A percentile compares a stretch with the other conserved stretches of the same genome.
Conservation (phyloP, 2,329 filamentous ascomycete genomes). For the Blastomyces gilchristii region DNA sequence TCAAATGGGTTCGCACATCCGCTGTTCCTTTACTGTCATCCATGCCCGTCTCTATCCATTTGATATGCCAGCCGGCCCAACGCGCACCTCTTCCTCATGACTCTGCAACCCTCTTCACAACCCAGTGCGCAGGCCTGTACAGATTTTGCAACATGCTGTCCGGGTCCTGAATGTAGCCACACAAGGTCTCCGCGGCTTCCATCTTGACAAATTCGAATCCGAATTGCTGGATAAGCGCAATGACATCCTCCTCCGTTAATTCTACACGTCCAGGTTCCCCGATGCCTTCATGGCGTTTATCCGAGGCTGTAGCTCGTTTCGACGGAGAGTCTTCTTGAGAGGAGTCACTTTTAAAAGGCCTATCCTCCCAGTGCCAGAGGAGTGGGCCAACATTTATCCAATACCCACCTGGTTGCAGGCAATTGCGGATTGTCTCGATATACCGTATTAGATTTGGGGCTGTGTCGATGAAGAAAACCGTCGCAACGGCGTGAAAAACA, state of each 20-base stretch:
- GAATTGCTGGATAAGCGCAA: conserved; percentile 59
- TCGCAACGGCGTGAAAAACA: conserved; percentile 70
- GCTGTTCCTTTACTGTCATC: background rate
- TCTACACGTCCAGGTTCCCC: conserved; percentile 86
- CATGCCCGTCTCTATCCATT: background rate
- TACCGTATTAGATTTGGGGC: conserved; percentile 89
- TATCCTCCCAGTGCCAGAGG: conserved; percentile 89
- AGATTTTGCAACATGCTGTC: conserved; percentile 76
- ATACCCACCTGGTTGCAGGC: conserved; percentile 65
- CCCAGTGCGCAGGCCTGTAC: conserved; percentile 75
- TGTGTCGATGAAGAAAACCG: conserved; percentile 94
- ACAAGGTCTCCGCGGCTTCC: conserved; percentile 41
- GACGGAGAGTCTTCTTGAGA: background rate
- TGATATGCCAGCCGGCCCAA: too few relatives aligned
- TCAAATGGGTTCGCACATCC: background rate
- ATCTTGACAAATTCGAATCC: conserved; percentile 65
- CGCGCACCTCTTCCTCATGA: background rate
- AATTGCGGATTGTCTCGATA: conserved; percentile 69
- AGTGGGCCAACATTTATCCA: conserved; percentile 87
- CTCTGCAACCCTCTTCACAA: conserved; percentile 57
- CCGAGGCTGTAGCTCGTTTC: conserved; percentile 31
- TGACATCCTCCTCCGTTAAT: conserved; percentile 77
- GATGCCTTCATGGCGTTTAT: conserved; percentile 49
- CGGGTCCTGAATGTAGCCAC: conserved; percentile 76
- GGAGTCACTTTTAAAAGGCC: conserved; percentile 30